These are phyloP conservation scores for Paradendryphiella salina DNA, from an alignment of 2,329 filamentous ascomycete genomes.

Conservation along the genomic window DNA sequence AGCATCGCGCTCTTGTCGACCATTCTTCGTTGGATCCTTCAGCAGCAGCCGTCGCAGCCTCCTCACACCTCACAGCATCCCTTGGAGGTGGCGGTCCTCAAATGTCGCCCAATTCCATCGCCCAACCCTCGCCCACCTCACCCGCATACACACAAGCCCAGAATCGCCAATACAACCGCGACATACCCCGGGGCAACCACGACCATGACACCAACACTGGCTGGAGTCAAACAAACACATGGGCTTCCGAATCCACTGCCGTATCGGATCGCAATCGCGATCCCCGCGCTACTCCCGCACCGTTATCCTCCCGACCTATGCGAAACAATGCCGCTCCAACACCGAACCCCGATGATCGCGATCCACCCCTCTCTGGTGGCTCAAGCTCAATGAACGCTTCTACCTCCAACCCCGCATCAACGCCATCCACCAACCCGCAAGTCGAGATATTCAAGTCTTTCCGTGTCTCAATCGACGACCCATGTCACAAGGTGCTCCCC, in stretches of 20 bases:
- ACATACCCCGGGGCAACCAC: constrained; percentile 37
- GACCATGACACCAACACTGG: constrained; percentile 39
- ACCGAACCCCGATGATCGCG: constrained; percentile 40
- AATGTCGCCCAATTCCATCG: constrained; percentile 48
- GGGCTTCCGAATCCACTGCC: constrained; percentile 36
- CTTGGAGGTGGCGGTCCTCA: constrained; percentile 47
- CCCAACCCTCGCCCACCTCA: constrained; percentile 55
- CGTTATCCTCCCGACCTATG: constrained; percentile 35
- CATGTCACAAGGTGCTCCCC: constrained; percentile 94
- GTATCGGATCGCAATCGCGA: constrained; percentile 39
- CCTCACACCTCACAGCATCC: constrained; percentile 55
- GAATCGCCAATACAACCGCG: constrained; percentile 38
- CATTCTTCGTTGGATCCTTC: constrained; percentile 53
- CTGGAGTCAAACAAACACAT: constrained; percentile 37
- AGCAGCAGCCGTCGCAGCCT: constrained; percentile 56
- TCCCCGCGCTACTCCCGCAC: constrained; percentile 38
- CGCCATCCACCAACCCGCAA: constrained; percentile 50
- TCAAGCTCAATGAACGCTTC: constrained; percentile 32
- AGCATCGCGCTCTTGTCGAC: constrained; percentile 49
- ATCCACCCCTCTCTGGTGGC: constrained; percentile 45
- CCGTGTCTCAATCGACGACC: constrained; percentile 95
- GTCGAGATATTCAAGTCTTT: constrained; percentile 99
- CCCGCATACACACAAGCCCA: constrained; percentile 51
- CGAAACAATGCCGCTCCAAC: constrained; percentile 36
- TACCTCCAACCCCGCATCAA: constrained; percentile 26